Conservation (phyloP, 345 rosid species). For the Cardamine chenopodiifolia region DNA sequence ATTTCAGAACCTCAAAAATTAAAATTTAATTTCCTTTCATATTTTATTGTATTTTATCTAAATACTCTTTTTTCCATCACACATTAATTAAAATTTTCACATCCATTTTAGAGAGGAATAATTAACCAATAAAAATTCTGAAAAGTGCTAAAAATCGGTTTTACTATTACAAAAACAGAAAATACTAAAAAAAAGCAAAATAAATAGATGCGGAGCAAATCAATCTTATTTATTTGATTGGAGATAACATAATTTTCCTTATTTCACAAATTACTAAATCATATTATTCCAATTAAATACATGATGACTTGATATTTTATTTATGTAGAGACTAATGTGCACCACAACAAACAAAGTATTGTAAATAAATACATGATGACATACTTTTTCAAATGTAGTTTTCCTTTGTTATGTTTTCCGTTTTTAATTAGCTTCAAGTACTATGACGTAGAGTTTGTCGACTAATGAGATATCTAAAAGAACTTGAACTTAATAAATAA, state of each 20-base stretch:
- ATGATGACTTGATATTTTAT: neutral
- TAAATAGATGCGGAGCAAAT: too few relatives aligned
- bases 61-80: too few relatives aligned
- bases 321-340: neutral
- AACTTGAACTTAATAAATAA: neutral
- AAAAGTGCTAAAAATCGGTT: too few relatives aligned
- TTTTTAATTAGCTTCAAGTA: constrained; percentile 23
- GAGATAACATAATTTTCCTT: neutral
- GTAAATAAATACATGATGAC: constrained; percentile 19
- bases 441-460: neutral
- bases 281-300: neutral
- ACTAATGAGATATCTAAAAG: neutral
- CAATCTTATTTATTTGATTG: too few relatives aligned
- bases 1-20: too few relatives aligned
- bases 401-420: constrained; percentile 1
- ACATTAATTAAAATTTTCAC: too few relatives aligned
- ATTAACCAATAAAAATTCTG: too few relatives aligned
- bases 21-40: too few relatives aligned
- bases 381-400: constrained; percentile 13
- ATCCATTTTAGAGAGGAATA: too few relatives aligned
- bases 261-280: constrained; percentile 1
- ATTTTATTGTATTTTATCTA: too few relatives aligned
- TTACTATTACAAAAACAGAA: too few relatives aligned
- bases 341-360: constrained; percentile 20
- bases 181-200: too few relatives aligned